phyloP scores from a whole-genome alignment of 2,329 filamentous ascomycete species.

The Calonectria naviculata region DNA sequence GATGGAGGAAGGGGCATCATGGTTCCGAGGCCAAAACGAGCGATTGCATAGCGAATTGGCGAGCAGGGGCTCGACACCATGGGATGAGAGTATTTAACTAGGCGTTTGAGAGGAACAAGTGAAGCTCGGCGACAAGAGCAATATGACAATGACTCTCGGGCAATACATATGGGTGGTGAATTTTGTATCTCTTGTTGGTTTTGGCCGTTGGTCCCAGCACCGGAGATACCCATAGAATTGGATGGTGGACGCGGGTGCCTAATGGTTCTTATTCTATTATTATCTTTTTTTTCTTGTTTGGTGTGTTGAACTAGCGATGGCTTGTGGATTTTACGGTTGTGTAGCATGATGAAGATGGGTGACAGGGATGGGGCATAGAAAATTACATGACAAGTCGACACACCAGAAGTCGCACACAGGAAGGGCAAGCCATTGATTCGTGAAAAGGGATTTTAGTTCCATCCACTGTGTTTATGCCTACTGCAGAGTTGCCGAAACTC shows the following conservation, averaged over 20 bases:
- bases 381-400: neutral
- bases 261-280: slow-evolving; percentile 18
- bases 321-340: slow-evolving; percentile 21
- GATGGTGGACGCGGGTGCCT: slow-evolving; percentile 25
- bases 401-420: neutral
- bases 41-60: slow-evolving; percentile 50
- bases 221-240: slow-evolving; percentile 42
- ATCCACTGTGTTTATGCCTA: too few relatives aligned
- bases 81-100: slow-evolving; percentile 45
- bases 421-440: neutral
- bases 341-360: slow-evolving; percentile 23
- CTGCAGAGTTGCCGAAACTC: neutral
- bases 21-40: slow-evolving; percentile 59
- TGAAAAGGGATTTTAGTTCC: too few relatives aligned
- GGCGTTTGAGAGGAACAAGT: slow-evolving; percentile 10
- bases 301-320: slow-evolving; percentile 29
- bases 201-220: slow-evolving; percentile 13
- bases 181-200: slow-evolving; percentile 16
- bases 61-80: slow-evolving; percentile 49
- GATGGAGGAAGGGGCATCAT: slow-evolving; percentile 58
- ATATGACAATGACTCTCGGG: neutral
- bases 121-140: neutral
- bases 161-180: neutral
- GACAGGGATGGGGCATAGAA: slow-evolving; percentile 15
- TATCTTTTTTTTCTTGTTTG: slow-evolving; percentile 21